Evolutionary conservation across 2,329 filamentous ascomycete species (phyloP), one percentile per base, ranked within the genome.

Genomic region (Aspergillus fijiensis): DNA sequence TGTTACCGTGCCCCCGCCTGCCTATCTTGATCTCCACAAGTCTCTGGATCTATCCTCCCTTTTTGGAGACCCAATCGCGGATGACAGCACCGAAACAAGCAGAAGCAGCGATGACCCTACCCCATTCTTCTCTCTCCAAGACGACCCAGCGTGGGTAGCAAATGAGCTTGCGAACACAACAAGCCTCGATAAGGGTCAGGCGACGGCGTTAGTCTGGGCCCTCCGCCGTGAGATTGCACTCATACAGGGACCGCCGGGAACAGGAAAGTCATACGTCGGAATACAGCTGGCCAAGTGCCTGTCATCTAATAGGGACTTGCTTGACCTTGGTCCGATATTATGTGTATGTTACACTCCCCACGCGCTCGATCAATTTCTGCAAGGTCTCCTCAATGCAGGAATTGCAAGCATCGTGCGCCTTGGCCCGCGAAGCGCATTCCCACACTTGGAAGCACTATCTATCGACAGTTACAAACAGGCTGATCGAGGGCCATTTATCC

Each of bases 251-350:
- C 65, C 69, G 55, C 63, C 65, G 39, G 65, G 67, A 23, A 68
- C 69, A 55, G 64, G 72, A n/a, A 63, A 69, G 57, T 67, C 66
- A 57, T 71, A 67, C 31, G 51, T 70, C 2, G 69, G 68, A 2
- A 55, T 68, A 14, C 60, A 69, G 33, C 31, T 71, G 2, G 63
- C 66, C 45, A 65, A 52, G 45, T 63, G 63, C 48, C 67, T 63
- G 54, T 74, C 60, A 23, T 6, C 42, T 10, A 57, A 55, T 27
- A 45, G 39, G 21, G 29, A 27, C 4, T 4, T 25, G 4, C 33
- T 60, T 29, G 19, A 45, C 3, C 39, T 57, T 25, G 53, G 58
- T 6, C 58, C 58, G 16, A 49, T 57, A 11, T 35, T 60, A 19
- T 57, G 57, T 21, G 51, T 59, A 50, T 62, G 60, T 23, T 62